phyloP scores from a whole-genome alignment of 2,329 filamentous ascomycete species.

The Trichothecium sympodiale region DNA sequence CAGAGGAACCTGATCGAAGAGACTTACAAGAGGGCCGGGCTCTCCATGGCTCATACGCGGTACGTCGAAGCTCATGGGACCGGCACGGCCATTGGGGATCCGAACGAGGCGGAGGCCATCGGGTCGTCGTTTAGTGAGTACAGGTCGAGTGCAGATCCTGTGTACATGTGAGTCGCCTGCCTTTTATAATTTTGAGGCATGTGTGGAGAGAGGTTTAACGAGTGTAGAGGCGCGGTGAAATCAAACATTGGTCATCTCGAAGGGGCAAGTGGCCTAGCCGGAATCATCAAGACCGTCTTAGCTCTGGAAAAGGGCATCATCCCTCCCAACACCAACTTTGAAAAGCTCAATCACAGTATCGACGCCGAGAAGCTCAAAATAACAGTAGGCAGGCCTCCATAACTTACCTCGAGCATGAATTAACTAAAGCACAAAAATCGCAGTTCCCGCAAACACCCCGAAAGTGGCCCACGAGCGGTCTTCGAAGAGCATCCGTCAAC shows the following conservation, averaged over 20 bases:
- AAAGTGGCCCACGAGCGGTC: slow-evolving; percentile 17
- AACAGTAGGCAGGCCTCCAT: not conserved
- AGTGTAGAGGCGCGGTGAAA: slow-evolving; percentile 9
- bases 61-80: slow-evolving; percentile 40
- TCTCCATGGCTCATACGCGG: slow-evolving; percentile 21
- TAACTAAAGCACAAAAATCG: too few relatives aligned
- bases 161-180: slow-evolving; percentile 7
- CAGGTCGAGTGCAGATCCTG: slow-evolving; percentile 1
- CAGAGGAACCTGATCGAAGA: slow-evolving; percentile 26
- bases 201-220: too few relatives aligned
- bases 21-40: slow-evolving; percentile 24
- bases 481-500: slow-evolving; percentile 17
- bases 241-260: slow-evolving; percentile 12
- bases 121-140: slow-evolving; percentile 6
- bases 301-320: slow-evolving; percentile 9
- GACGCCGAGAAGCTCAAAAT: not conserved
- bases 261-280: slow-evolving; percentile 10
- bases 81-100: slow-evolving; percentile 35
- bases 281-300: slow-evolving; percentile 9
- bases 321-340: slow-evolving; percentile 16
- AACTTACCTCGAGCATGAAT: too few relatives aligned
- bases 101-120: slow-evolving; percentile 25
- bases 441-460: not conserved
- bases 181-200: not conserved
- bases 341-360: not conserved